These are phyloP conservation scores for Fraxinus paxiana DNA, from an alignment of 305 asterid species.

Conservation along the genomic window DNA sequence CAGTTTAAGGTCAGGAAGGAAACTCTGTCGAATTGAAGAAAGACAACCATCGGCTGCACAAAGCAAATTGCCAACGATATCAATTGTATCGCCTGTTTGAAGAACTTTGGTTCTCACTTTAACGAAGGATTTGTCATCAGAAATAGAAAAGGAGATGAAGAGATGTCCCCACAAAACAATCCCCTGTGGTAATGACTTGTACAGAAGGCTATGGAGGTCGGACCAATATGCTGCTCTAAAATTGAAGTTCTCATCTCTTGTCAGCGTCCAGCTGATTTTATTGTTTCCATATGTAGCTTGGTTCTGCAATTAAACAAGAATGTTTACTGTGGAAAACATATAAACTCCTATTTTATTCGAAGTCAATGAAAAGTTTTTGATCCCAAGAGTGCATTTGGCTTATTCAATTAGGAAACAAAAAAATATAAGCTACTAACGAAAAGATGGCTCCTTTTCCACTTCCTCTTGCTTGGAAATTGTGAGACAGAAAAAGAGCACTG, in stretches of 20 bases:
- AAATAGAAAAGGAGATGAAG: conserved; percentile 41
- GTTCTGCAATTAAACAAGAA: conserved; percentile 37
- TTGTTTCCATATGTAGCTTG: conserved; percentile 49
- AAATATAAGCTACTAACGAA: background rate
- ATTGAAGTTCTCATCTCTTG: conserved; percentile 64
- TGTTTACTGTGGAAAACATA: background rate
- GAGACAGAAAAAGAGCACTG: background rate
- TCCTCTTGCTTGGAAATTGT: background rate
- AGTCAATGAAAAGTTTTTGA: background rate
- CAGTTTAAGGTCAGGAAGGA: conserved; percentile 62
- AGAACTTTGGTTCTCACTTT: conserved; percentile 40
- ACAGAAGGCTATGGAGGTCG: conserved; percentile 61
- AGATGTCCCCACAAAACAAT: conserved; percentile 66
- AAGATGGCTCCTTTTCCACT: background rate
- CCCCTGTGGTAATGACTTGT: conserved; percentile 43
- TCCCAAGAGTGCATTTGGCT: background rate
- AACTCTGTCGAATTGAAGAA: conserved; percentile 53
- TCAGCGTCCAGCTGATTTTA: conserved; percentile 49
- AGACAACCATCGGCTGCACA: conserved; percentile 87
- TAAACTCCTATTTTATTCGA: background rate
- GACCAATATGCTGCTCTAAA: conserved; percentile 77
- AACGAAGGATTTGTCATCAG: conserved; percentile 43
- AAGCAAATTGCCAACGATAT: conserved; percentile 56
- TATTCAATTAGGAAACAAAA: background rate
- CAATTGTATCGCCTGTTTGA: conserved; percentile 43